phyloP scores from a whole-genome alignment of 331 rosid species.

The Malus hybrid region DNA sequence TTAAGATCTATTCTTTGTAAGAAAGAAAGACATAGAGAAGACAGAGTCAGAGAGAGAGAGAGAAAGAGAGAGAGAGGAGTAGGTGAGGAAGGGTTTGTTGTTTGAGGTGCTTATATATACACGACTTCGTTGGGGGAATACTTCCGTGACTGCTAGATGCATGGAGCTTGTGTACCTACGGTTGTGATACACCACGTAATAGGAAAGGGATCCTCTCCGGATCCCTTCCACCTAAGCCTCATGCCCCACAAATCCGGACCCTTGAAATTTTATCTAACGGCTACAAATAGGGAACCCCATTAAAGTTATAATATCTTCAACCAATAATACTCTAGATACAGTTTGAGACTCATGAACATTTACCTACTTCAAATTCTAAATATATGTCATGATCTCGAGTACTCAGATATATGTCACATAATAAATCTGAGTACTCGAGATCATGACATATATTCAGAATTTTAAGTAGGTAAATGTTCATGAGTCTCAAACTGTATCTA shows the following conservation, averaged over 20 bases:
- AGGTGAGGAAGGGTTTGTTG: slow-evolving; percentile 18
- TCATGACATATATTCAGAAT: background rate
- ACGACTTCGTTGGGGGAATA: slow-evolving; percentile 1
- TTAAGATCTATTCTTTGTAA: background rate
- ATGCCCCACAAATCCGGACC: fast-evolving
- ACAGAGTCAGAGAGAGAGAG: background rate
- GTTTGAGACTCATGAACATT: no score
- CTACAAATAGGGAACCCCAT: no score
- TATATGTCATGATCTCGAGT: no score
- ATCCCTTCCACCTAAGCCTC: no score
- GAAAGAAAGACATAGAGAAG: no score
- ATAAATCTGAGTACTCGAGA: no score
- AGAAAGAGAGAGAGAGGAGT: background rate
- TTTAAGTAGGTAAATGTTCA: background rate
- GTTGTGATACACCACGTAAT: background rate
- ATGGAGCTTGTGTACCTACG: slow-evolving; percentile 1
- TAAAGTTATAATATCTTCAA: no score
- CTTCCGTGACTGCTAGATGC: background rate
- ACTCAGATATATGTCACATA: no score
- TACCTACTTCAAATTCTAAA: no score
- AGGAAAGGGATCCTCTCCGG: no score
- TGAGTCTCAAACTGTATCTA: background rate
- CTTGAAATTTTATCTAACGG: fast-evolving
- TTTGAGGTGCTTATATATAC: slow-evolving; percentile 18
- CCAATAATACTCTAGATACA: no score